Base-by-base conservation (phyloP, 2,329 filamentous ascomycete genomes). In the Colletotrichum sojae region DNA sequence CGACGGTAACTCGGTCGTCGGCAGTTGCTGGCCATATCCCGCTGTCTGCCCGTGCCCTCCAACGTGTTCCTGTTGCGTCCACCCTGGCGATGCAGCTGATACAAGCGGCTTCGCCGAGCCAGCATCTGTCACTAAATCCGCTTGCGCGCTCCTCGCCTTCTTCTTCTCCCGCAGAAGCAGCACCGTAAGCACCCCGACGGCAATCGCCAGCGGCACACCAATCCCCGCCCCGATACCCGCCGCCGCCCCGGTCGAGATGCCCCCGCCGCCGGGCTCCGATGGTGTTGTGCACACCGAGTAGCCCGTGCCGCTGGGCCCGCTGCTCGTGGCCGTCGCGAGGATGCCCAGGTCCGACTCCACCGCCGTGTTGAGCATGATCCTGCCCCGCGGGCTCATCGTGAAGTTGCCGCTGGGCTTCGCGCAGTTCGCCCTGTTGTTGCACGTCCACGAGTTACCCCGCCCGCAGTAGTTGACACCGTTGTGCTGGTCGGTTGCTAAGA, bases 211-310 rank as follows among this genome's bases (percentile, higher is more conserved):
- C 43, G 68, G 65, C 2, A 53, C 20, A 1, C 68, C 68, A 1
- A 71, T 22, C n/a, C 68, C 68, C 9, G 52, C 65, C 12, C 65
- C 68, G n/a, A 71, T 71, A 0, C 68, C 68, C 1, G 65, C 65
- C 4, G 59, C 68, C 20, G 68, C 68, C 13, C 59, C 68, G 1
- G 48, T 16, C 13, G 58, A 53, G 0, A 61, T 53, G 12, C 20
- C 18, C 18, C 27, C 48, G 2, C 1, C 16, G 10, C 27, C 27
- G 16, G 58, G 45, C 3, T 45, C 58, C 9, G 31, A 36, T 16
- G 46, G 15, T 10, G 10, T 39, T 3, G 56, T 39, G 27, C 55
- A 57, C 39, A 51, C 56, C 18, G 56, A 27, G n/a, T 36, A 22
- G n/a, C 27, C 18, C 0, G 58, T 52, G 1, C 58, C 48, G 46